Percentiles rank a stretch among this genome's conserved stretches.
Conservation (phyloP, 2,329 filamentous ascomycete species). For the Cladosporium velox region DNA sequence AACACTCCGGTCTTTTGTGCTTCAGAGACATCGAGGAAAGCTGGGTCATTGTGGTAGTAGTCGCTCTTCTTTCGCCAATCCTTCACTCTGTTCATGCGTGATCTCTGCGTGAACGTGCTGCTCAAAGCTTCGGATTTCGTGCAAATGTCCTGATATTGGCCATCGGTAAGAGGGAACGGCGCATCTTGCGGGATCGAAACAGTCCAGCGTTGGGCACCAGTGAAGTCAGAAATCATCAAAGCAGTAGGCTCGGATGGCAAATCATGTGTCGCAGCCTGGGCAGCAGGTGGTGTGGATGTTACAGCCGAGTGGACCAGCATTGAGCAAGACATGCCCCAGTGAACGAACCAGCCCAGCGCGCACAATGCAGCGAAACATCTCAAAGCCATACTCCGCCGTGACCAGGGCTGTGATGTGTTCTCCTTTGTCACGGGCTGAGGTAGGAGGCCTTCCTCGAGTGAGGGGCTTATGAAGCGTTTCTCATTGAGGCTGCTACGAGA, state of each 20-base stretch:
- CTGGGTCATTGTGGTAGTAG: constrained; percentile 65
- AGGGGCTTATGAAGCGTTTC: constrained; percentile 38
- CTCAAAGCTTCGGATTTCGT: constrained; percentile 52
- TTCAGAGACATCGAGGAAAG: constrained; percentile 74
- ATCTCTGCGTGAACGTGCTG: constrained; percentile 28
- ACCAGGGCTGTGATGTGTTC: constrained; percentile 13
- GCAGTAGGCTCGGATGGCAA: constrained; percentile 74
- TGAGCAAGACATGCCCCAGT: constrained; percentile 11
- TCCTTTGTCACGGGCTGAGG: constrained; percentile 19
- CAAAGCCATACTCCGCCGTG: constrained; percentile 22
- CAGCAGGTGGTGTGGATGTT: constrained; percentile 22
- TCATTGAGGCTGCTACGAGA: constrained; percentile 64
- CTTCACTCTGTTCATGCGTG: constrained; percentile 39
- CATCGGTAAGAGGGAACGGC: constrained; percentile 66
- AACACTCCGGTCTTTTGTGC: constrained; percentile 64
- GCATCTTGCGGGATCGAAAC: constrained; percentile 71
- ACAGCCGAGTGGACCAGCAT: constrained; percentile 1
- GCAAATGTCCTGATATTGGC: constrained; percentile 71
- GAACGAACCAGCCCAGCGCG: constrained; percentile 22
- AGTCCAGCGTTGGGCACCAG: constrained; percentile 72
- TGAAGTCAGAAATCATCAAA: constrained; percentile 66
- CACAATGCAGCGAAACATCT: constrained; percentile 24
- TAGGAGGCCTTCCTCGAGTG: constrained; percentile 10
- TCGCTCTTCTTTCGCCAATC: constrained; percentile 50
- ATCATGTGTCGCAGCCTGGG: constrained; percentile 39